phyloP scores from a whole-genome alignment of 345 rosid genomes.

The Litchi chinensis region DNA sequence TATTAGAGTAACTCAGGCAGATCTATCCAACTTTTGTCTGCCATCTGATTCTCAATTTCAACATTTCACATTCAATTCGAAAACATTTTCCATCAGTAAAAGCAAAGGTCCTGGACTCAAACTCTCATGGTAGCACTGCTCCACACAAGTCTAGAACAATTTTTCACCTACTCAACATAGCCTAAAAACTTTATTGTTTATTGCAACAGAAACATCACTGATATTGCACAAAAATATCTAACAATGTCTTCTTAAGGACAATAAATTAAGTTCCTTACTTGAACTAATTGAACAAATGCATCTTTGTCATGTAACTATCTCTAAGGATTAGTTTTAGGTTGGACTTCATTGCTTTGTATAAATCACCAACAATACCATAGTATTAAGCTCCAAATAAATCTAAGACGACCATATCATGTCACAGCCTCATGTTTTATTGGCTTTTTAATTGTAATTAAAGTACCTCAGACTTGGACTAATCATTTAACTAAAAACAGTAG shows the following conservation, averaged over 20 bases:
- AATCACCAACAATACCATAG: background rate
- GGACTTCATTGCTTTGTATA: background rate
- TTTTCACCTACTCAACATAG: background rate
- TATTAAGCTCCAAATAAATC: background rate
- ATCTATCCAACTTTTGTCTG: background rate
- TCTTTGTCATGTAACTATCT: background rate
- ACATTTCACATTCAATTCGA: background rate
- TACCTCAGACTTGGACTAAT: background rate
- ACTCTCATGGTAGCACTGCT: background rate
- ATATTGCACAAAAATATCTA: no score
- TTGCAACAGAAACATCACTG: background rate
- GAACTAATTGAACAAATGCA: background rate
- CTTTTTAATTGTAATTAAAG: background rate
- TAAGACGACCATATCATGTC: background rate
- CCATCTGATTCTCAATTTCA: background rate
- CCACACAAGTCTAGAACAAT: background rate
- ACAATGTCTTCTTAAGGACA: background rate
- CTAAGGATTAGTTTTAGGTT: background rate
- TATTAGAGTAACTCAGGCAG: background rate
- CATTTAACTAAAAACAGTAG: no score
- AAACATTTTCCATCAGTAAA: background rate
- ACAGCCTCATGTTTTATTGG: background rate
- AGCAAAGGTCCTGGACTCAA: background rate
- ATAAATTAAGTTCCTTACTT: background rate
- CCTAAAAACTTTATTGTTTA: background rate